phyloP scores from a whole-genome alignment of 2,329 filamentous ascomycete genomes.

The Hirsutella minnesotensis region DNA sequence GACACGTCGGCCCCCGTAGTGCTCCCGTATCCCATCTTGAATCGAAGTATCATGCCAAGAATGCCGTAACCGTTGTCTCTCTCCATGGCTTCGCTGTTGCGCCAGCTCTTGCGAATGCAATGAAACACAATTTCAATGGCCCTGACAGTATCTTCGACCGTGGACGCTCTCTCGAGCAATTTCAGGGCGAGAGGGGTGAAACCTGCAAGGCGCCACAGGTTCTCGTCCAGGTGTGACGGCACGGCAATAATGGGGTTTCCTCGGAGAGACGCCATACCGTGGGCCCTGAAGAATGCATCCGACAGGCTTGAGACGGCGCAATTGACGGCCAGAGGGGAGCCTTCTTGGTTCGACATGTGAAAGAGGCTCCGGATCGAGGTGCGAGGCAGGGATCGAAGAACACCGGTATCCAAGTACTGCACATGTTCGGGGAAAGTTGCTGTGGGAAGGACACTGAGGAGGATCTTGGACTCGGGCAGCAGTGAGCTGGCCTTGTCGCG shows the following conservation, averaged over 20 bases:
- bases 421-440: conserved; percentile 75
- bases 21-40: conserved; percentile 56
- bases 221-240: conserved; percentile 80
- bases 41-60: conserved; percentile 68
- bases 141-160: conserved; percentile 57
- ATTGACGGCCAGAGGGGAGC: conserved; percentile 75
- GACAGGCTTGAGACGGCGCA: conserved; percentile 78
- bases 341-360: conserved; percentile 28
- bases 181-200: conserved; percentile 79
- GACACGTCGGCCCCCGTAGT: conserved; percentile 16
- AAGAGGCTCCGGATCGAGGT: conserved; percentile 52
- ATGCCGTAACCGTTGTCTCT: conserved; percentile 89
- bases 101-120: conserved; percentile 82
- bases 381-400: conserved; percentile 66
- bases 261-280: conserved; percentile 71
- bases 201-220: conserved; percentile 85
- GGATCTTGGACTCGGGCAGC: conserved; percentile 66
- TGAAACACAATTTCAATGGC: conserved; percentile 77
- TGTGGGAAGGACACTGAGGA: conserved; percentile 73
- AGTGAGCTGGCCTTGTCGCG: conserved; percentile 73
- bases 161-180: conserved; percentile 65
- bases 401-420: conserved; percentile 61
- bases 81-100: conserved; percentile 97
- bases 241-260: conserved; percentile 73
- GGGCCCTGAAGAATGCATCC: conserved; percentile 69